Evolutionary conservation across 768 basidiomycete genomes (phyloP), one percentile per base, ranked within the genome.

Genomic region (Hygrophorus pudorinus): DNA sequence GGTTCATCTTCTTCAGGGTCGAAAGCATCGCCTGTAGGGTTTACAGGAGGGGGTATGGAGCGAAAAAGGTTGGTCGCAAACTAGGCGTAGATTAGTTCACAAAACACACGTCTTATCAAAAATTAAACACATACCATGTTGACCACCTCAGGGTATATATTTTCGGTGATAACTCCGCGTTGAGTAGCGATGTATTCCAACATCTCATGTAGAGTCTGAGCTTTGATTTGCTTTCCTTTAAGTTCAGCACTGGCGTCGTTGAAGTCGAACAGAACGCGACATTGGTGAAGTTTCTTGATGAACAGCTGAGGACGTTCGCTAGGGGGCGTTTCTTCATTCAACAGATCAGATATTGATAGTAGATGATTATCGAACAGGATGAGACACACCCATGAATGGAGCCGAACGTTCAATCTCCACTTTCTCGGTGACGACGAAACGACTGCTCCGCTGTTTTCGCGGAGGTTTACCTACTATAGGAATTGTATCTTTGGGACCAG

Each of bases 1-100:
- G 96, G 96, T 52, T 99, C 96, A 56, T 99, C 96, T 67, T 99
- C 96, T 65, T 99, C 96, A 16, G 96, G 96, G 60, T 99, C 96
- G 59, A 96, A 99, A 1, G 94, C 96, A 62, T 99, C 96, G 43
- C 96, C 96, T 10, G 81, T 87, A 4, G 96, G 96, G 58, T 99
- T 99, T 47, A 98, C 94, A 35, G 93, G 96, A 56, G 96, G 96
- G 66, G 96, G 96, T 77, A 99, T 98, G 58, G 96, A 92, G 51
- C 96, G 88, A 74, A 99, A 99, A 53, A 99, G 84, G 68, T 99
- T 99, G 59, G 85, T 82, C 40, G 89, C 85, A 72, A 98, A 99
- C 94, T 98, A 61, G 11, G 21, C 52, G 42, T 42, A 38, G 38
- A 35, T 31, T 47, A 49, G 44, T 38, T 36, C 11, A 38, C 28